Evolutionary conservation across 768 basidiomycete species (phyloP).

Genomic region (Leccinum longicurvipes): DNA sequence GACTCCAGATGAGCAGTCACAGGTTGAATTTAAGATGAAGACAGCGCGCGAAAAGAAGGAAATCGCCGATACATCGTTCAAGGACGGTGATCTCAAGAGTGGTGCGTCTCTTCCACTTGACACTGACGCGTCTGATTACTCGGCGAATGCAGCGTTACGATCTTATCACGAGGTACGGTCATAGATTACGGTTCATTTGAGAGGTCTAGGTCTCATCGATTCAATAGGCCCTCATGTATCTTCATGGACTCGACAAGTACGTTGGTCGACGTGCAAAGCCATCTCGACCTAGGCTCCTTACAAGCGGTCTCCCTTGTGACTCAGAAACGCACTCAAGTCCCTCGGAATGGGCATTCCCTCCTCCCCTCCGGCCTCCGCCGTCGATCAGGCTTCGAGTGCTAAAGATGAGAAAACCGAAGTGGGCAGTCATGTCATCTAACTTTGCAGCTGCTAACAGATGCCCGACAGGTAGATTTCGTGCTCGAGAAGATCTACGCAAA

Average conservation of each 20-base stretch:
- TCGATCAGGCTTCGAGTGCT: constrained; percentile 31
- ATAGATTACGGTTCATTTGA: neutral
- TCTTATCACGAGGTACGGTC: constrained; percentile 67
- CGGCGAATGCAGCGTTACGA: constrained; percentile 49
- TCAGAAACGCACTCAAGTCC: constrained; percentile 54
- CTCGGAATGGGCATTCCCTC: constrained; percentile 37
- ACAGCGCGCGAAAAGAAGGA: constrained; percentile 69
- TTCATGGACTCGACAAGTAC: constrained; percentile 76
- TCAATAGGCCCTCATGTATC: constrained; percentile 63
- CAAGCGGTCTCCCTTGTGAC: neutral
- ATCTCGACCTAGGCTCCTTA: constrained; percentile 2
- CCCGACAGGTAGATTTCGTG: constrained; percentile 61
- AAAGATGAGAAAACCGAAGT: constrained; percentile 68
- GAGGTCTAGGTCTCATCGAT: constrained; percentile 3
- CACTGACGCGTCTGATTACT: constrained; percentile 1
- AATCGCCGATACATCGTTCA: constrained; percentile 65
- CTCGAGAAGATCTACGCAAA: constrained; percentile 83
- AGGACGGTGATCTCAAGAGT: constrained; percentile 54
- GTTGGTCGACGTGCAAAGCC: constrained; percentile 19
- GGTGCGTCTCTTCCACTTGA: constrained; percentile 42
- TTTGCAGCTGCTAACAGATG: neutral
- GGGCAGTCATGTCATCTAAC: constrained; percentile 2
- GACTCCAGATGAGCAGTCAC: constrained; percentile 22
- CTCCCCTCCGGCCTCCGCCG: constrained; percentile 13
- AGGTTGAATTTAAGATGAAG: constrained; percentile 48